Conservation (phyloP, 1,284 basidiomycete genomes). For the Pseudozyma thailandica region DNA sequence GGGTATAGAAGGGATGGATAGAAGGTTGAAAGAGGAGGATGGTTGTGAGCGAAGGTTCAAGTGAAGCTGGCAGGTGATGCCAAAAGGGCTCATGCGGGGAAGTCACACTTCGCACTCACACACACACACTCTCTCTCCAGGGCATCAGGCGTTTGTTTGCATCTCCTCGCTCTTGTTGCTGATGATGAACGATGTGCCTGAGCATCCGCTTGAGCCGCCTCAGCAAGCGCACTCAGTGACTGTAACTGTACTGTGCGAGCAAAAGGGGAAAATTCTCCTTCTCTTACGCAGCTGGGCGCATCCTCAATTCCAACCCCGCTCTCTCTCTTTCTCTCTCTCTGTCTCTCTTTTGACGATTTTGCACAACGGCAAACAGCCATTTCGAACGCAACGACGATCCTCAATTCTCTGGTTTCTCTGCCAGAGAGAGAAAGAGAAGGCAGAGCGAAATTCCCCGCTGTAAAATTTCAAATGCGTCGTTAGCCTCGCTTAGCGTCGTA, state of each 20-base stretch:
- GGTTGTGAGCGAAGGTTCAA: not conserved
- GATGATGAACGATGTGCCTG: conserved; percentile 1
- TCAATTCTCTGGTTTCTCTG: not conserved
- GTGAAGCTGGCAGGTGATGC: conserved; percentile 11
- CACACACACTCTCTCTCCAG: no score
- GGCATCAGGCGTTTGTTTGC: no score
- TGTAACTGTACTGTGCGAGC: conserved; percentile 2
- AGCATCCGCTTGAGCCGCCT: no score
- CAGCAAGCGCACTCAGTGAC: no score
- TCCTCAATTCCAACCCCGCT: conserved; percentile 1
- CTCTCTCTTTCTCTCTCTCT: no score
- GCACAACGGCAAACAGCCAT: conserved; percentile 2
- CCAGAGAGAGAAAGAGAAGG: not conserved
- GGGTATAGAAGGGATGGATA: not conserved
- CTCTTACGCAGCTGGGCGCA: not conserved
- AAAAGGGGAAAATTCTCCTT: not conserved
- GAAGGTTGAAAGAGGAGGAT: not conserved
- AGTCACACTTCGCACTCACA: not conserved
- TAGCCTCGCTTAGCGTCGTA: conserved; percentile 10
- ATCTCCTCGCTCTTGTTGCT: conserved; percentile 1
- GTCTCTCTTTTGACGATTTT: no score
- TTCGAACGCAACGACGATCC: conserved; percentile 8
- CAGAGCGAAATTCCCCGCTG: not conserved
- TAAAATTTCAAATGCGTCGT: not conserved
- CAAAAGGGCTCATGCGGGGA: conserved; percentile 21